These are phyloP conservation scores for Penicillium nucicola DNA, from an alignment of 495 filamentous ascomycete genomes.

Conservation along the genomic window DNA sequence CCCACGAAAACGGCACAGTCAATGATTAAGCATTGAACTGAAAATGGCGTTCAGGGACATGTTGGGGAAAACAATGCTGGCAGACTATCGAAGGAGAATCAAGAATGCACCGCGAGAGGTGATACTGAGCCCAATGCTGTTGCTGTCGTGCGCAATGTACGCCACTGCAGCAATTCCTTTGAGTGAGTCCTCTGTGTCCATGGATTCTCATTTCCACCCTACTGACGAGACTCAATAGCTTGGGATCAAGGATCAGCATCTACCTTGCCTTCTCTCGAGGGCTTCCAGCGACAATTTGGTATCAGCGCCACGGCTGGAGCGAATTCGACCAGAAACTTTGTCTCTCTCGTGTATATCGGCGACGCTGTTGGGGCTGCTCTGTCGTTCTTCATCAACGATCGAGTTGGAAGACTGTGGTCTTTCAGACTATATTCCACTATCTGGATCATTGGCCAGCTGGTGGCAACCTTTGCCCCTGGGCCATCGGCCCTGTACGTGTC, in stretches of 20 bases:
- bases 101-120: slow-evolving; percentile 8
- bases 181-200: too few relatives aligned
- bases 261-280: slow-evolving; percentile 7
- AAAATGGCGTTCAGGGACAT: slow-evolving; percentile 3
- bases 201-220: background rate
- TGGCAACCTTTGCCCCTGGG: background rate
- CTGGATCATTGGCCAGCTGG: slow-evolving; percentile 12
- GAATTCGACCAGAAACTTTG: slow-evolving; percentile 8
- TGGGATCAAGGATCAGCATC: slow-evolving; percentile 18
- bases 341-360: slow-evolving; percentile 16
- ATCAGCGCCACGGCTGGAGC: slow-evolving; percentile 9
- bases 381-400: slow-evolving; percentile 20
- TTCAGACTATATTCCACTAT: slow-evolving; percentile 6
- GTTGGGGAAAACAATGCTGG: background rate
- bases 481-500: slow-evolving; percentile 5
- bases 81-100: background rate
- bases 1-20: too few relatives aligned
- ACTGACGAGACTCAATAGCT: slow-evolving; percentile 1
- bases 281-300: slow-evolving; percentile 13
- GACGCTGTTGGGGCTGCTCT: slow-evolving; percentile 12
- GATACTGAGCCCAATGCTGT: slow-evolving; percentile 4
- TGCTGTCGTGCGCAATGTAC: slow-evolving; percentile 9
- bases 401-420: slow-evolving; percentile 14
- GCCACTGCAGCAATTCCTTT: slow-evolving; percentile 14
- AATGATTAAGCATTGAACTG: too few relatives aligned